phyloP scores from a whole-genome alignment of 2,329 filamentous ascomycete species.

The Boeremia exigua region DNA sequence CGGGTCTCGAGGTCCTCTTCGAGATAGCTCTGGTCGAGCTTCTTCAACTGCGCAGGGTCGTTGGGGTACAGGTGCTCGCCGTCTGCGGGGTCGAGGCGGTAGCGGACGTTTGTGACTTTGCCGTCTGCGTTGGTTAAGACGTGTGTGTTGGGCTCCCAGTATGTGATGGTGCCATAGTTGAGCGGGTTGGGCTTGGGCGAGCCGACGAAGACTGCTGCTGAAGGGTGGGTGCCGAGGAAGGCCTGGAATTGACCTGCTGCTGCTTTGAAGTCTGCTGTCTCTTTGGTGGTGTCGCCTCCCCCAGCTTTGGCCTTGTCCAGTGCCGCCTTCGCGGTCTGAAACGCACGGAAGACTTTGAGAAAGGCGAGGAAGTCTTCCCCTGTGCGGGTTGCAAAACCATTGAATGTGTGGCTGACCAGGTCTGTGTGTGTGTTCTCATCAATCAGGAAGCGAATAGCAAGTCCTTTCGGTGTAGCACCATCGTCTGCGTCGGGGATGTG shows the following conservation, averaged over 20 bases:
- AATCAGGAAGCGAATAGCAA: slow-evolving; percentile 15
- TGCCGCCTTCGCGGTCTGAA: slow-evolving; percentile 9
- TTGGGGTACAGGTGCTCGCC: slow-evolving; percentile 13
- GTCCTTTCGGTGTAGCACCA: slow-evolving; percentile 15
- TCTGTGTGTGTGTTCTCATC: slow-evolving; percentile 14
- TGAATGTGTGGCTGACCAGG: slow-evolving; percentile 17
- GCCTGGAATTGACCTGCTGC: slow-evolving; percentile 81
- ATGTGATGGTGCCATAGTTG: slow-evolving; percentile 66
- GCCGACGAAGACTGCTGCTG: slow-evolving; percentile 80
- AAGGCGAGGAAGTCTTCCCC: slow-evolving; percentile 17
- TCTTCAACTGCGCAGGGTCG: neutral
- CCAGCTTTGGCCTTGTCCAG: slow-evolving; percentile 8
- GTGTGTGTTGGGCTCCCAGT: slow-evolving; percentile 19
- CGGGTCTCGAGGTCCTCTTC: slow-evolving; percentile 10
- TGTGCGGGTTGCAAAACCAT: slow-evolving; percentile 14
- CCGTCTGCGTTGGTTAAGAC: slow-evolving; percentile 11
- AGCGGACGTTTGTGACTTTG: slow-evolving; percentile 8
- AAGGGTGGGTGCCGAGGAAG: slow-evolving; percentile 86
- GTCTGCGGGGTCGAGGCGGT: slow-evolving; percentile 14
- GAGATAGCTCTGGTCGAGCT: slow-evolving; percentile 8
- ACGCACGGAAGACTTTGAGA: slow-evolving; percentile 14
- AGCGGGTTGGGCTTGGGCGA: slow-evolving; percentile 93
- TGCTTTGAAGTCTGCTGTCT: slow-evolving; percentile 3
- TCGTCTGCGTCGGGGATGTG: slow-evolving; percentile 13
- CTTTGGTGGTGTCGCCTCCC: slow-evolving; percentile 6